Evolutionary conservation across 805 yeast species (phyloP), one percentile per base, ranked within the genome.

Genomic region (Teunomyces panamensis): DNA sequence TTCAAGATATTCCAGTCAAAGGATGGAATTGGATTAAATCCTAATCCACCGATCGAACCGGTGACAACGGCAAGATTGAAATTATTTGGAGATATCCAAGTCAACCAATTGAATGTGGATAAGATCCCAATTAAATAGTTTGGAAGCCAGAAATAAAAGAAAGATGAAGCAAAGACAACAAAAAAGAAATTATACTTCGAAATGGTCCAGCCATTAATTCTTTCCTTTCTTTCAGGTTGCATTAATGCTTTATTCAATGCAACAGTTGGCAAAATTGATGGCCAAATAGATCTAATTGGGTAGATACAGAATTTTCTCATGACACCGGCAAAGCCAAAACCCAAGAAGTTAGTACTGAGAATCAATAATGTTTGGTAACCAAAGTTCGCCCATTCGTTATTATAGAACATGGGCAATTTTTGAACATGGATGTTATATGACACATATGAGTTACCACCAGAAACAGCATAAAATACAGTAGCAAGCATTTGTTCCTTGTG

Each of bases 401-500:
- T 46, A 53, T 67, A 64, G 51, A 59, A 65, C 11, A 57, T 46
- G 46, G 53, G 54, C 49, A 58, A 32, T 52, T 60, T 63, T 52
- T 56, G 52, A 45, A 54, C 59, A 11, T 52, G 54, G 39, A 61
- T 58, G 45, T 59, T 60, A 39, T 42, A 56, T 2, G 52, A 32
- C n/a, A 59, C 62, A 29, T 49, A 67, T 43, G 59, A 53, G 49
- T 56, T 54, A 26, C 66, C 56, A 30, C 60, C 57, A 34, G 70
- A 67, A 29, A 70, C 67, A 43, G 69, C 61, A 54, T 57, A 67
- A 56, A 69, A 68, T 14, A 74, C 56, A 6, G 88, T 78, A 1
- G 84, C 71, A 49, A 84, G 72, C 81, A 82, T 80, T 60, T 84
- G 89, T 56, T 83, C 88, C 57, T 83, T 83, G 53, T 63, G 70